A percentile compares a stretch with the other conserved stretches of the same genome.
These are phyloP conservation scores for Avena insularis DNA, from an alignment of 176 grass and related monocot genomes.

Conservation along the genomic window DNA sequence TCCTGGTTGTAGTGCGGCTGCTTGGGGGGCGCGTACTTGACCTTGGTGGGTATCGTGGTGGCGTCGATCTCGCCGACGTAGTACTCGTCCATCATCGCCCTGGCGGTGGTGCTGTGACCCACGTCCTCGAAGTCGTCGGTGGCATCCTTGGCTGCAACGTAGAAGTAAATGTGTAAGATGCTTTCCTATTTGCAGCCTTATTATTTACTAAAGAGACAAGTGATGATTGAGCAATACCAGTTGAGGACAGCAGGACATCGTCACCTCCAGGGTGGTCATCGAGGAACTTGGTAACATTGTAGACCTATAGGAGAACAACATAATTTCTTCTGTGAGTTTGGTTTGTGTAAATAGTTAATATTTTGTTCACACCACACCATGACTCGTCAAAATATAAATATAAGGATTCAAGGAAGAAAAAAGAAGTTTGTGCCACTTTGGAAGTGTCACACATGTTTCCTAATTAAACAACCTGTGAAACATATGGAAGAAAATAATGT, in stretches of 20 bases:
- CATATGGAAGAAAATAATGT: no score
- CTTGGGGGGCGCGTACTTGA: slow-evolving; percentile 85
- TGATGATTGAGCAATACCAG: slow-evolving; percentile 58
- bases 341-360: neutral
- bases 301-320: slow-evolving; percentile 57
- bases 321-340: neutral
- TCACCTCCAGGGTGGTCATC: slow-evolving; percentile 99
- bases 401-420: neutral
- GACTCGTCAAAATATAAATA: neutral
- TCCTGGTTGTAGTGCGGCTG: slow-evolving; percentile 94
- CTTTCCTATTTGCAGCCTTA: neutral
- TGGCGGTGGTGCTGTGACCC: slow-evolving; percentile 71
- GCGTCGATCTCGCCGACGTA: slow-evolving; percentile 61
- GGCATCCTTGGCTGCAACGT: slow-evolving; percentile 71
- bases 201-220: neutral
- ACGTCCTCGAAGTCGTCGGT: slow-evolving; percentile 77
- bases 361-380: neutral
- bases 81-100: slow-evolving; percentile 82
- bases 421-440: neutral
- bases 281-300: slow-evolving; percentile 95
- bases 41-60: slow-evolving; percentile 80
- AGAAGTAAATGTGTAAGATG: neutral
- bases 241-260: slow-evolving; percentile 87
- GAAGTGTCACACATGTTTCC: neutral
- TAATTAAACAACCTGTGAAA: no score